Conservation (phyloP, 2,329 filamentous ascomycete genomes). For the Tolypocladium endophyticum region DNA sequence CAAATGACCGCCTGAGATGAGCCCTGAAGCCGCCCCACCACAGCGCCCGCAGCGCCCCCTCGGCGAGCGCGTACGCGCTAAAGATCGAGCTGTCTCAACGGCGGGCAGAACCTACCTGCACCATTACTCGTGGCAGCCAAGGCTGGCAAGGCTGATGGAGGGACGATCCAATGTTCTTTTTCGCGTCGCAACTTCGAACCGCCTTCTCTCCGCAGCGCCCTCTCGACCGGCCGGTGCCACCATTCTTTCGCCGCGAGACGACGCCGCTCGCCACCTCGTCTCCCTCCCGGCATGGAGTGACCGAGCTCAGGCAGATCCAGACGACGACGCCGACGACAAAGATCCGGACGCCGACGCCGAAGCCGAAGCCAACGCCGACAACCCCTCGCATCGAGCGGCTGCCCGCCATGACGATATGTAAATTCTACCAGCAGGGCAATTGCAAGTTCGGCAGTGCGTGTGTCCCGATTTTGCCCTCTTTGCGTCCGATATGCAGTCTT, state of each 20-base stretch:
- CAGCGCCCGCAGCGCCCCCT: neutral
- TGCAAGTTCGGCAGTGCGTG: constrained; percentile 42
- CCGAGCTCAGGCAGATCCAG: neutral
- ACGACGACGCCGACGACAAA: neutral
- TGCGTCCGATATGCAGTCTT: neutral
- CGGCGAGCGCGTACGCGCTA: neutral
- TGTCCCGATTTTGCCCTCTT: neutral
- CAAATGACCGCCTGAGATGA: neutral
- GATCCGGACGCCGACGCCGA: neutral
- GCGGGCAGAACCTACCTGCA: neutral
- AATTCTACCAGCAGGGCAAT: constrained; percentile 38
- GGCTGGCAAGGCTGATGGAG: constrained; percentile 5
- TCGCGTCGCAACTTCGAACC: constrained; percentile 5
- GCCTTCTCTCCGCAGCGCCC: constrained; percentile 2
- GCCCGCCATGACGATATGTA: constrained; percentile 30
- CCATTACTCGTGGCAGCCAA: neutral
- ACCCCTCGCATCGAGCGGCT: neutral
- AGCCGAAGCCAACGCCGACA: neutral
- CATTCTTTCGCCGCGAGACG: neutral
- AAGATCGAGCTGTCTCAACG: neutral
- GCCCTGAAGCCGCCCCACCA: neutral
- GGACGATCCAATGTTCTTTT: constrained; percentile 2
- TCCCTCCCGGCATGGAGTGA: neutral
- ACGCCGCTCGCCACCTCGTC: neutral
- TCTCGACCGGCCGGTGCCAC: neutral